A percentile compares a stretch with the other conserved stretches of the same genome.
phyloP scores from a whole-genome alignment of 2,329 filamentous ascomycete genomes.

The Aspergillus carbonarius region DNA sequence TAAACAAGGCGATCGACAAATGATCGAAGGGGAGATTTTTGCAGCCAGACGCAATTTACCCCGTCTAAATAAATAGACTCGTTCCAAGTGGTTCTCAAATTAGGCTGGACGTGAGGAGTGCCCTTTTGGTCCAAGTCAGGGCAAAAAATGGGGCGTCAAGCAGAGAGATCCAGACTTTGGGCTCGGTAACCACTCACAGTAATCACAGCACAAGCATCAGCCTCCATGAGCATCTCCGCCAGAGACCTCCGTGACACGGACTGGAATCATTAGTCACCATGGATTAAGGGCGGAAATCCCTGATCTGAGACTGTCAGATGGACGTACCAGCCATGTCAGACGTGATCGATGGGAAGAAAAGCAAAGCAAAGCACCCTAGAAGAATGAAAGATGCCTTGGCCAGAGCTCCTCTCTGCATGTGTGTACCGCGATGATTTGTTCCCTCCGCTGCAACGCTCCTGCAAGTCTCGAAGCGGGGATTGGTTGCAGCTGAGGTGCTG shows the following conservation, averaged over 20 bases:
- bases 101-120: constrained; percentile 14
- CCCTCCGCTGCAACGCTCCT: constrained; percentile 14
- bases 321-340: neutral
- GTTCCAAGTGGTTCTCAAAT: constrained; percentile 10
- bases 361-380: neutral
- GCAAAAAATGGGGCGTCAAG: constrained; percentile 5
- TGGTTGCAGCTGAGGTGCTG: constrained; percentile 9
- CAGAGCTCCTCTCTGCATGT: constrained; percentile 13
- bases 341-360: neutral
- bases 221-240: neutral
- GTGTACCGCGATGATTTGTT: constrained; percentile 24
- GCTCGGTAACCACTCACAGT: neutral
- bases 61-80: constrained; percentile 11
- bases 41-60: constrained; percentile 1
- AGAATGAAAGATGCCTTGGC: constrained; percentile 3
- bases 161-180: neutral
- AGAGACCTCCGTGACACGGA: neutral
- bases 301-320: neutral
- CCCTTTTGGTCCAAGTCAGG: constrained; percentile 6
- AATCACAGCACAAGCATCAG: neutral
- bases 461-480: constrained; percentile 17
- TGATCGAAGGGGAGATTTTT: constrained; percentile 10
- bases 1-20: constrained; percentile 19
- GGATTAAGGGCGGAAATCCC: too few species aligned
- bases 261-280: neutral